These are phyloP conservation scores for Paraconiothyrium sp. DNA, from an alignment of 2,329 filamentous ascomycete genomes.

Conservation along the genomic window DNA sequence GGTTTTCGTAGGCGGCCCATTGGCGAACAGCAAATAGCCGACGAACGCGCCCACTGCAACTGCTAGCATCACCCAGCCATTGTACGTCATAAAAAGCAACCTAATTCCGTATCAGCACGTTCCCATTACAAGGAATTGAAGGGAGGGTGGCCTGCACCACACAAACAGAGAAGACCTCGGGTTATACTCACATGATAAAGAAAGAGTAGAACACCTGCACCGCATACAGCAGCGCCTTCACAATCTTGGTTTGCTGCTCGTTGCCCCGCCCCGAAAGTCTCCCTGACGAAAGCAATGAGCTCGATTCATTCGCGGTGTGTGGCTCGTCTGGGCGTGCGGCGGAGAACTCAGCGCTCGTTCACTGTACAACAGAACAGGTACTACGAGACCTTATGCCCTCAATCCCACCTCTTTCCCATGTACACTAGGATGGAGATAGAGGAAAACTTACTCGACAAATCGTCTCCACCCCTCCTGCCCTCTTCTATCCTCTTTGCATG, in stretches of 20 bases:
- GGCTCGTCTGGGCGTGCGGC: constrained; percentile 35
- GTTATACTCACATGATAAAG: constrained; percentile 92
- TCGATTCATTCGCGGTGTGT: constrained; percentile 56
- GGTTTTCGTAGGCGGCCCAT: constrained; percentile 77
- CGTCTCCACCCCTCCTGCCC: constrained; percentile 38
- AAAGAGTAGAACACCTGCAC: constrained; percentile 98
- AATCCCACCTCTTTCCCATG: background rate
- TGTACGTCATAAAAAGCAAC: constrained; percentile 99
- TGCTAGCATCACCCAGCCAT: constrained; percentile 95
- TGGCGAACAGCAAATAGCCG: constrained; percentile 83
- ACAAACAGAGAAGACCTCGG: no score
- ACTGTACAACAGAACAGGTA: background rate
- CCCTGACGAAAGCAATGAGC: constrained; percentile 80
- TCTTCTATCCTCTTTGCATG: constrained; percentile 37
- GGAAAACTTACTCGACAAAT: constrained; percentile 42
- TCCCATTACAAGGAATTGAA: no score
- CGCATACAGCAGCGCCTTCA: constrained; percentile 86
- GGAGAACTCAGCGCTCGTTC: constrained; percentile 37
- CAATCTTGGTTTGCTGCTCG: constrained; percentile 74
- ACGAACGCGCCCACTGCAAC: constrained; percentile 89
- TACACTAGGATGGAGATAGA: no score
- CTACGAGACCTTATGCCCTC: background rate
- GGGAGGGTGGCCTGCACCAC: no score
- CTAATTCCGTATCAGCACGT: constrained; percentile 58
- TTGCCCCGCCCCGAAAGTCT: constrained; percentile 62